A percentile compares a stretch with the other conserved stretches of the same genome.
phyloP scores from a whole-genome alignment of 1,284 basidiomycete species.

The Moniliophthora roreri region DNA sequence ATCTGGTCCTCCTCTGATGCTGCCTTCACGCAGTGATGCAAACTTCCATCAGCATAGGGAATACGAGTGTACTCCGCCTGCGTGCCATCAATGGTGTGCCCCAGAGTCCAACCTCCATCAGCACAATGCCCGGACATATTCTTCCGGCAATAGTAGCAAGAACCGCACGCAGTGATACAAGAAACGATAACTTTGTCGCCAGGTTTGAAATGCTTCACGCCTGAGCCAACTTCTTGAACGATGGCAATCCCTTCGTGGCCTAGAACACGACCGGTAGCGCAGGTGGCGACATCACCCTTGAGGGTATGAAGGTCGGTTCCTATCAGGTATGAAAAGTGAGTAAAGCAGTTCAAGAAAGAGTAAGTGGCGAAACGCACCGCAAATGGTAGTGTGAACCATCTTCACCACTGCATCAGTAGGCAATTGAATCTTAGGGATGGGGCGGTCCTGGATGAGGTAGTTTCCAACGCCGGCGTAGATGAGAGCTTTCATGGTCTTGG shows the following conservation, averaged over 20 bases:
- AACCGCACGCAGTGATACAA: slow-evolving; percentile 14
- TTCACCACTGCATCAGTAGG: slow-evolving; percentile 27
- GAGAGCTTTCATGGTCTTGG: slow-evolving; percentile 25
- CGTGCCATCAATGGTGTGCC: slow-evolving; percentile 26
- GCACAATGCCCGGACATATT: slow-evolving; percentile 26
- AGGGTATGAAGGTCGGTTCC: slow-evolving; percentile 29
- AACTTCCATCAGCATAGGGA: slow-evolving; percentile 23
- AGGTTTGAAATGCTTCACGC: slow-evolving; percentile 30
- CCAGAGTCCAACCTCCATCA: slow-evolving; percentile 27
- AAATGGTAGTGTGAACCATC: slow-evolving; percentile 26
- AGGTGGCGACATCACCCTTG: slow-evolving; percentile 26
- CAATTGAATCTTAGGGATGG: slow-evolving; percentile 19
- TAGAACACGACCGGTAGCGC: slow-evolving; percentile 25
- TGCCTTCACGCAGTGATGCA: slow-evolving; percentile 18
- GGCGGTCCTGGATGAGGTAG: slow-evolving; percentile 20
- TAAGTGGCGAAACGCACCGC: slow-evolving; percentile 17
- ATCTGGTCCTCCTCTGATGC: slow-evolving; percentile 23
- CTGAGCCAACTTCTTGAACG: slow-evolving; percentile 27
- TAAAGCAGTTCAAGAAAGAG: background rate
- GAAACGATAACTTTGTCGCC: slow-evolving; percentile 21
- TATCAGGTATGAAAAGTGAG: slow-evolving; percentile 1
- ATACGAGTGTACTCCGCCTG: slow-evolving; percentile 28
- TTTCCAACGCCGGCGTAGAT: slow-evolving; percentile 20
- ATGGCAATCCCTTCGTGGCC: slow-evolving; percentile 35
- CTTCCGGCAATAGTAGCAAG: slow-evolving; percentile 20